phyloP scores from a whole-genome alignment of 1,139 yeast species.

The Candida labiduridarum region DNA sequence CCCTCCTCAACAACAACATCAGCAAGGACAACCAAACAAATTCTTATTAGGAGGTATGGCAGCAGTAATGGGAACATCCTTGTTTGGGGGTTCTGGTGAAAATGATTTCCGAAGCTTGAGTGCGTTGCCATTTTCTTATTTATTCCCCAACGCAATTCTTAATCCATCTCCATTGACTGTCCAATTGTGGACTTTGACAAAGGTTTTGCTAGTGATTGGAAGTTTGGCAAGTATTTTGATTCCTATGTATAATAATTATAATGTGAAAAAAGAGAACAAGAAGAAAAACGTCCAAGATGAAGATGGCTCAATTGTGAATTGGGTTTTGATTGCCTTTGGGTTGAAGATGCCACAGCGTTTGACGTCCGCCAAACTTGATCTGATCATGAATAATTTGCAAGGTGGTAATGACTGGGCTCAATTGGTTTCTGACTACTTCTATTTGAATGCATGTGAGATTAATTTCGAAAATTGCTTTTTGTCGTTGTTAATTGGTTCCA shows the following conservation, averaged over 20 bases:
- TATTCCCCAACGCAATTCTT: conserved; percentile 28
- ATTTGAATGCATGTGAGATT: conserved; percentile 33
- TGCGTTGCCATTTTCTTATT: conserved; percentile 33
- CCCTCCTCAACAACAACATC: conserved; percentile 11
- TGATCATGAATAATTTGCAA: conserved; percentile 25
- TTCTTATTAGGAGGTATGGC: conserved; percentile 59
- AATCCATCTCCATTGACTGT: conserved; percentile 27
- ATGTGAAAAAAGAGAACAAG: conserved; percentile 5
- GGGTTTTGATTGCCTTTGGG: conserved; percentile 34
- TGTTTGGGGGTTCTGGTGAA: conserved; percentile 38
- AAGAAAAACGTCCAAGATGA: background rate
- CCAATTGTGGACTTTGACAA: conserved; percentile 31
- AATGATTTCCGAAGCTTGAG: conserved; percentile 44
- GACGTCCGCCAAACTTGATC: conserved; percentile 19
- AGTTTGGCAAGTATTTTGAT: conserved; percentile 27
- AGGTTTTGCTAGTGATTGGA: conserved; percentile 28
- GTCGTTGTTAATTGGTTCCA: conserved; percentile 31
- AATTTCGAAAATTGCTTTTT: conserved; percentile 43
- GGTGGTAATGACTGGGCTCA: conserved; percentile 23
- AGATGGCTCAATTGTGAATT: conserved; percentile 13
- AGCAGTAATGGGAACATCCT: conserved; percentile 52
- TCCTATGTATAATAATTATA: conserved; percentile 22
- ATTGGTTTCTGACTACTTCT: conserved; percentile 31
- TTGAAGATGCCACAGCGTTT: conserved; percentile 30
- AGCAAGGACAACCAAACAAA: conserved; percentile 28